A percentile compares a stretch with the other conserved stretches of the same genome.
phyloP scores from a whole-genome alignment of 441 rosid genomes.

The Syzygium malaccense region DNA sequence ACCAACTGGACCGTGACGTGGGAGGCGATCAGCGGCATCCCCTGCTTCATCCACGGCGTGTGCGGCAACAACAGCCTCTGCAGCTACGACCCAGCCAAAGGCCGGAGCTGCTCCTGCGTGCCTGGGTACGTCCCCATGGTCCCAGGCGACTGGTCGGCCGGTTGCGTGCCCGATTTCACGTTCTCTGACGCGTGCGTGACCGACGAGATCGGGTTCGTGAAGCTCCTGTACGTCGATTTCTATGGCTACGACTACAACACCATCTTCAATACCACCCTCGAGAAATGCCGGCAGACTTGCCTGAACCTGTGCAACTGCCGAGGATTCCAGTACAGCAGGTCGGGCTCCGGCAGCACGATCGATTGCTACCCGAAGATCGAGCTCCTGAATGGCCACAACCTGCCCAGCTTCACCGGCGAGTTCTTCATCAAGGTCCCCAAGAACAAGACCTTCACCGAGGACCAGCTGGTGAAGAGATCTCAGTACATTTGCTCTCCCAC shows the following conservation, averaged over 20 bases:
- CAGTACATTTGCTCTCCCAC: not conserved
- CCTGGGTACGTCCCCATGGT: not conserved
- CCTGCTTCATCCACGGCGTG: not conserved
- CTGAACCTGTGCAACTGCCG: not conserved
- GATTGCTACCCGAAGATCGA: not conserved
- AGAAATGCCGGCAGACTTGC: not conserved
- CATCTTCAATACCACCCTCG: not conserved
- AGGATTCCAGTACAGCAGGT: not conserved
- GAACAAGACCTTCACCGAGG: not conserved
- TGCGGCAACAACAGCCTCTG: slow-evolving; percentile 4
- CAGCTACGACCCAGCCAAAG: not conserved
- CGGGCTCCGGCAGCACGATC: too few relatives aligned
- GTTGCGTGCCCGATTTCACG: not conserved
- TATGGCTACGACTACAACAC: not conserved
- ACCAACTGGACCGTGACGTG: not conserved
- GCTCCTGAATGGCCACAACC: not conserved
- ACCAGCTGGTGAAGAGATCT: not conserved
- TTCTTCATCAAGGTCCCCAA: not conserved
- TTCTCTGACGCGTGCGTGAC: not conserved
- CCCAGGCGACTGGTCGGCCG: not conserved
- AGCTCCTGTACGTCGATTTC: not conserved
- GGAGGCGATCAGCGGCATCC: not conserved
- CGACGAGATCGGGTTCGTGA: not conserved
- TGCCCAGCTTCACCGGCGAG: not conserved
- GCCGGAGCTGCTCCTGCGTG: not conserved